Evolutionary conservation across 352 stramenopile species (phyloP).

Genomic region (Phytophthora pistaciae): DNA sequence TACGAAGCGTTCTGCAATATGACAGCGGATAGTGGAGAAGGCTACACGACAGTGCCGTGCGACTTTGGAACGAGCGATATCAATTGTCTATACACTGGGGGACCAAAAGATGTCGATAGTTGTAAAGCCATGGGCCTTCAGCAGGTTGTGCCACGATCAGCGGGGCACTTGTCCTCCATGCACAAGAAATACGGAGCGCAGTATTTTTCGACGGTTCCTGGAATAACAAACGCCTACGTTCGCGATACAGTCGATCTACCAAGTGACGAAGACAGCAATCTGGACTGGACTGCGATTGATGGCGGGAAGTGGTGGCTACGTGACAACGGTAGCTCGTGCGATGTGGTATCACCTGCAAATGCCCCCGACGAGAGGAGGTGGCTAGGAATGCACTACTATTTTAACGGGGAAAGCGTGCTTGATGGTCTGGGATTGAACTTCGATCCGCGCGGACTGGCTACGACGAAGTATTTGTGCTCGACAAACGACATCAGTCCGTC

Average conservation of each 20-base stretch:
- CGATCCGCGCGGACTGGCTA: conserved; percentile 51
- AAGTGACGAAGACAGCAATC: conserved; percentile 49
- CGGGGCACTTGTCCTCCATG: conserved; percentile 51
- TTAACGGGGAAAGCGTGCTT: conserved; percentile 50
- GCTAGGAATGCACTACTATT: conserved; percentile 62
- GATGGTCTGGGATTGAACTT: conserved; percentile 57
- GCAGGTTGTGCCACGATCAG: conserved; percentile 60
- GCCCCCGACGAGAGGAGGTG: conserved; percentile 47
- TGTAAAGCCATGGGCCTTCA: conserved; percentile 64
- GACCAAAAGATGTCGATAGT: conserved; percentile 51
- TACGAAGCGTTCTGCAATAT: conserved; percentile 67
- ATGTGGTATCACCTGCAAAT: conserved; percentile 26
- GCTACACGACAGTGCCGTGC: conserved; percentile 66
- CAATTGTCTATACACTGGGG: conserved; percentile 38
- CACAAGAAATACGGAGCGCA: conserved; percentile 55
- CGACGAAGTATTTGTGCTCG: conserved; percentile 65
- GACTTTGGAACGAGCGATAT: conserved; percentile 42
- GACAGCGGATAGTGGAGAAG: conserved; percentile 52
- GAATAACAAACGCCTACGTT: conserved; percentile 54
- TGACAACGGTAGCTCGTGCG: conserved; percentile 45
- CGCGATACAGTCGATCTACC: conserved; percentile 48
- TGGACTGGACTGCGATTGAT: conserved; percentile 62
- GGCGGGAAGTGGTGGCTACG: conserved; percentile 69
- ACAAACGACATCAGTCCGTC: conserved; percentile 65
- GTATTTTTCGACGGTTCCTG: conserved; percentile 64